Evolutionary conservation across 2,329 filamentous ascomycete species (phyloP).

Genomic region (Cadophora sp.): DNA sequence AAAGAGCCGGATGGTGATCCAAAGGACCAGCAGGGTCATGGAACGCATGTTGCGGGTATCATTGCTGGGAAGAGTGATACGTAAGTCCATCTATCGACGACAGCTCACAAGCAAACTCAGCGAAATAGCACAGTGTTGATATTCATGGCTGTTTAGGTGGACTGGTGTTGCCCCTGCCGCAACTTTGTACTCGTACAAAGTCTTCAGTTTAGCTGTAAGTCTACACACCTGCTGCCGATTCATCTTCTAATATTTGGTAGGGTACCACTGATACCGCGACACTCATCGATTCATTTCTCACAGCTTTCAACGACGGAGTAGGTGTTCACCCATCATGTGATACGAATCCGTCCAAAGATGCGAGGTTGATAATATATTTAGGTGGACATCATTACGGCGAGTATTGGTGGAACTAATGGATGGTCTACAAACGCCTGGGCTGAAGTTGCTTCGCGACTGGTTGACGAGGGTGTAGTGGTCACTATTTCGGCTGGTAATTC

Average conservation of each 20-base stretch:
- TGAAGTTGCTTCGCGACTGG: slow-evolving; percentile 16
- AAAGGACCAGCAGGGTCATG: slow-evolving; percentile 26
- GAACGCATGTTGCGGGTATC: slow-evolving; percentile 32
- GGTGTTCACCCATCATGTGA: neutral
- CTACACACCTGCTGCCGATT: neutral
- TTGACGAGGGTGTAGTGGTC: slow-evolving; percentile 16
- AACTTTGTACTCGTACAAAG: slow-evolving; percentile 16
- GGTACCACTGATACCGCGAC: neutral
- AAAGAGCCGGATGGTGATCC: slow-evolving; percentile 23
- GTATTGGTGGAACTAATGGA: slow-evolving; percentile 5
- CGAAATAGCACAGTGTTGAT: no score
- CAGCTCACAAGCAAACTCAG: no score
- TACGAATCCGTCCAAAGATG: neutral
- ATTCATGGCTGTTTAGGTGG: neutral
- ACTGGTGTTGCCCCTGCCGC: slow-evolving; percentile 9
- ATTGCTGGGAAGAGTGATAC: slow-evolving; percentile 13
- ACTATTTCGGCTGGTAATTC: slow-evolving; percentile 15
- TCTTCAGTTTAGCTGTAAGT: slow-evolving; percentile 7
- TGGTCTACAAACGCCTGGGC: slow-evolving; percentile 15
- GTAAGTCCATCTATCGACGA: neutral
- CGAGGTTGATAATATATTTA: neutral
- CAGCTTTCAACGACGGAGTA: slow-evolving; percentile 14
- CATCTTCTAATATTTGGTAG: neutral
- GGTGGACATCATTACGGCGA: slow-evolving; percentile 16
- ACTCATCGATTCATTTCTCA: slow-evolving; percentile 9